Conservation (phyloP, 2,329 filamentous ascomycete genomes). For the Monilinia fructigena region DNA sequence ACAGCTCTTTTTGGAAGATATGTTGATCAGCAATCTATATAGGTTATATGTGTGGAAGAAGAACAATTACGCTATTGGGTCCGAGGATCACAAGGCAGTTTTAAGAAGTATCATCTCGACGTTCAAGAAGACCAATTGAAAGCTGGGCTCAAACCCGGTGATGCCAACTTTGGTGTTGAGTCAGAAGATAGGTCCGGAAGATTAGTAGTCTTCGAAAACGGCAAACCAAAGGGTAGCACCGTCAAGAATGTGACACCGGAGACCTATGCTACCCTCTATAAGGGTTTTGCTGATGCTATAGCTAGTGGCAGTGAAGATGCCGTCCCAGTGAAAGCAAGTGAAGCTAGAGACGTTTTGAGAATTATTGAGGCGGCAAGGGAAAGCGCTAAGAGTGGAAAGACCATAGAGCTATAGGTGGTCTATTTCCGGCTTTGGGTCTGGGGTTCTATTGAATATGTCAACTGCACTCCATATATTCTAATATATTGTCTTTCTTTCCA, state of each 20-base stretch:
- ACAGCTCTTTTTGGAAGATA: not conserved
- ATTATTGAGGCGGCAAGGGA: conserved; percentile 56
- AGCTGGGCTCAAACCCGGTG: conserved; percentile 59
- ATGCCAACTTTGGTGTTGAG: conserved; percentile 65
- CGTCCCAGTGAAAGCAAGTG: conserved; percentile 53
- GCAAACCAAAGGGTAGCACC: conserved; percentile 47
- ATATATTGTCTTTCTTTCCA: not conserved
- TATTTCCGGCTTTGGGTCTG: not conserved
- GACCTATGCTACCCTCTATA: conserved; percentile 70
- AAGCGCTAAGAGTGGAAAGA: conserved; percentile 51
- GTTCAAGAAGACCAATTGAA: conserved; percentile 73
- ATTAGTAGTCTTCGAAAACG: conserved; percentile 54
- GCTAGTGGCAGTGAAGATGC: conserved; percentile 47
- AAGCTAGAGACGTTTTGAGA: conserved; percentile 53
- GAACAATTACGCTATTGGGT: conserved; percentile 76
- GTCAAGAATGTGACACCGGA: conserved; percentile 60
- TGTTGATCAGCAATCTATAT: not conserved
- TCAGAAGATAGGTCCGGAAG: conserved; percentile 55
- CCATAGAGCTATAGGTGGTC: not conserved
- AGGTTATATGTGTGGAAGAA: conserved; percentile 62
- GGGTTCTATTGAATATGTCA: not conserved
- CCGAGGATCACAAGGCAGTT: conserved; percentile 70
- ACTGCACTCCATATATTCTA: no score
- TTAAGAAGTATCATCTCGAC: conserved; percentile 70
- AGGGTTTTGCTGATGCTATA: conserved; percentile 51